A percentile compares a stretch with the other conserved stretches of the same genome.
Evolutionary conservation across 345 rosid genomes (phyloP).

Genomic region (Rhizophora mangle): DNA sequence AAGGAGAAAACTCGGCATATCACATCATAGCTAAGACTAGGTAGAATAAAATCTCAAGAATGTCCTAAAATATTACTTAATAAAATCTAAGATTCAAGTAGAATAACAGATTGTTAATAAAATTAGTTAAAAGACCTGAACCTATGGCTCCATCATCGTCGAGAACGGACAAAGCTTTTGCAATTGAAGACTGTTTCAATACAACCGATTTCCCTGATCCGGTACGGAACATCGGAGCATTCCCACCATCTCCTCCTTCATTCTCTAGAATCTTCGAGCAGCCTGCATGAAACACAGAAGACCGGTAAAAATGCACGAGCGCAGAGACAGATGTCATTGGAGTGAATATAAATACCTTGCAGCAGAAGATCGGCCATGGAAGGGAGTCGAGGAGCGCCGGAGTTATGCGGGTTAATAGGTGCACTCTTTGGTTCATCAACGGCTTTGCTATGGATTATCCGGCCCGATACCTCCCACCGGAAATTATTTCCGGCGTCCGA

Average conservation of each 20-base stretch:
- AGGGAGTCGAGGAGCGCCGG: conserved; percentile 37
- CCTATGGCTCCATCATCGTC: conserved; percentile 15
- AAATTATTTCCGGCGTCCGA: conserved; percentile 44
- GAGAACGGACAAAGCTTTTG: conserved; percentile 57
- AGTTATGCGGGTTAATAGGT: conserved; percentile 17
- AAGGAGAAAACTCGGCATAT: no score
- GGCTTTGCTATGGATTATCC: conserved; percentile 17
- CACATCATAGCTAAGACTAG: no score
- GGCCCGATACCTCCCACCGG: conserved; percentile 62
- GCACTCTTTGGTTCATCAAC: conserved; percentile 16
- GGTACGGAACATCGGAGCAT: conserved; percentile 52
- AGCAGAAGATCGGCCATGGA: conserved; percentile 67
- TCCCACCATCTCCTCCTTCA: conserved; percentile 21
- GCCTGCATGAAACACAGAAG: conserved; percentile 23
- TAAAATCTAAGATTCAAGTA: neutral
- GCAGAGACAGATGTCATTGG: neutral
- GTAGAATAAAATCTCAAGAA: no score
- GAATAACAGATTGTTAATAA: neutral
- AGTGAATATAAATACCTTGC: conserved; percentile 39
- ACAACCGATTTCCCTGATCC: conserved; percentile 63
- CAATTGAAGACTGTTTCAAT: conserved; percentile 58
- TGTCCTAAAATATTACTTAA: no score
- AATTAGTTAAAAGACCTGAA: conserved; percentile 33
- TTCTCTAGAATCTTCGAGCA: conserved; percentile 44
- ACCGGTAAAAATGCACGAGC: neutral